phyloP scores from a whole-genome alignment of 805 yeast species.

The Schizosaccharomyces osmophilus region DNA sequence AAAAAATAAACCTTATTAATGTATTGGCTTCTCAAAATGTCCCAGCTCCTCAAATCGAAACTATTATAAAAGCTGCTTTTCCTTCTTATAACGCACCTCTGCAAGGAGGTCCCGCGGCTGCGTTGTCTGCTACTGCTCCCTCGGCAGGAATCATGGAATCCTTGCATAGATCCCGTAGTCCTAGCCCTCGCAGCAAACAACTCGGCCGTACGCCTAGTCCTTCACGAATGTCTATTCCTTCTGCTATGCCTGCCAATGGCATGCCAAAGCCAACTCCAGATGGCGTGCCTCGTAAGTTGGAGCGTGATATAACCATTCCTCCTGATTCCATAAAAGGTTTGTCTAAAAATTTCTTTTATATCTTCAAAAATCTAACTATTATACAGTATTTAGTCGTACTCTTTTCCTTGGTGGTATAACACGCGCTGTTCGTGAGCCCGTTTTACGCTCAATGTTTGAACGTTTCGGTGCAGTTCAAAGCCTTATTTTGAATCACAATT shows the following conservation, averaged over 20 bases:
- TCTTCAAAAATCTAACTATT: background rate
- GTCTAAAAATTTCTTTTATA: background rate
- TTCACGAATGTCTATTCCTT: background rate
- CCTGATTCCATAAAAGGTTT: background rate
- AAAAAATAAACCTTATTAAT: conserved; percentile 21
- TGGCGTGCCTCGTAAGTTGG: background rate
- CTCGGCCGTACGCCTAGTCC: background rate
- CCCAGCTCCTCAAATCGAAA: conserved; percentile 6
- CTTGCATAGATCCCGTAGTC: background rate
- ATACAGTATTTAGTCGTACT: conserved; percentile 35
- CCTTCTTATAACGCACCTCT: background rate
- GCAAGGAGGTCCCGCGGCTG: background rate
- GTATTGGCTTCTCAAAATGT: conserved; percentile 16
- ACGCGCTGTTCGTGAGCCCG: conserved; percentile 49
- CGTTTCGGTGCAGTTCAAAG: conserved; percentile 85
- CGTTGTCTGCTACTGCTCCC: background rate
- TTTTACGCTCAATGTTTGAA: conserved; percentile 42
- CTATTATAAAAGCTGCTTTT: conserved; percentile 1
- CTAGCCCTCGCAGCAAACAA: background rate
- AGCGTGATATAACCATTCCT: background rate
- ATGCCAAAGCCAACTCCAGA: background rate
- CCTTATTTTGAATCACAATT: conserved; percentile 60
- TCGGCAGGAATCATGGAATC: background rate
- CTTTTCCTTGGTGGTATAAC: conserved; percentile 88
- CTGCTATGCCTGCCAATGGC: background rate